Evolutionary conservation across 208 protist species (phyloP).

Genomic region (Crithidia sp.): DNA sequence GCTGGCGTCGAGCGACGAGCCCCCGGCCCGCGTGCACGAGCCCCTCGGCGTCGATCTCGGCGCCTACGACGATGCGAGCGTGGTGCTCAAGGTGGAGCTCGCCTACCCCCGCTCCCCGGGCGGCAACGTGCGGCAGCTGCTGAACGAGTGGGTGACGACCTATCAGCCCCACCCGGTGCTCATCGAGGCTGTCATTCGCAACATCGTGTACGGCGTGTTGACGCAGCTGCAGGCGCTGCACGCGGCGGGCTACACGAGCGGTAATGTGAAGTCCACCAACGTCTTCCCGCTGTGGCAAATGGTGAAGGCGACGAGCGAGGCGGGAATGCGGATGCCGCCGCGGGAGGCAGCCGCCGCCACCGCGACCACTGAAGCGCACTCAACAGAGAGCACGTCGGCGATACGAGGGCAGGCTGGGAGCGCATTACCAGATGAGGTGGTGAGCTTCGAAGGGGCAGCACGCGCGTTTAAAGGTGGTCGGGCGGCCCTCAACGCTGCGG

Average conservation of each 20-base stretch:
- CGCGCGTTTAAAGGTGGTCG: too few relatives aligned
- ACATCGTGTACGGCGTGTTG: constrained; percentile 64
- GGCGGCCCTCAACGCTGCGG: too few relatives aligned
- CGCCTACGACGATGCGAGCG: constrained; percentile 22
- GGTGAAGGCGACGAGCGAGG: constrained; percentile 33
- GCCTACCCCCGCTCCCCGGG: constrained; percentile 53
- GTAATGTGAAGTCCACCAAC: constrained; percentile 77
- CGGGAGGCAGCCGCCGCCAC: neutral
- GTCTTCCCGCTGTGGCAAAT: constrained; percentile 61
- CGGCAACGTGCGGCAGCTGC: constrained; percentile 61
- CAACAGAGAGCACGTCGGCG: neutral
- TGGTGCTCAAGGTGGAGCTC: constrained; percentile 45
- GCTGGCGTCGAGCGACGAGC: neutral
- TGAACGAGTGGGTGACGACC: constrained; percentile 40
- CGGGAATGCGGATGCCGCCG: constrained; percentile 28
- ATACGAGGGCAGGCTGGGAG: too few relatives aligned
- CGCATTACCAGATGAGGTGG: too few relatives aligned
- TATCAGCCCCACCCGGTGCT: constrained; percentile 41
- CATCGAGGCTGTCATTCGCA: constrained; percentile 69
- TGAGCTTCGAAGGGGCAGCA: too few relatives aligned
- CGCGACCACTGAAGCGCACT: neutral
- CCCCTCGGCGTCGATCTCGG: constrained; percentile 28
- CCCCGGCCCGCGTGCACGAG: neutral
- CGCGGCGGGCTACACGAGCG: constrained; percentile 49
- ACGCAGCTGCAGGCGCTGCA: constrained; percentile 61